Evolutionary conservation across 2,329 filamentous ascomycete genomes (phyloP).

Genomic region (Talaromyces sp.): DNA sequence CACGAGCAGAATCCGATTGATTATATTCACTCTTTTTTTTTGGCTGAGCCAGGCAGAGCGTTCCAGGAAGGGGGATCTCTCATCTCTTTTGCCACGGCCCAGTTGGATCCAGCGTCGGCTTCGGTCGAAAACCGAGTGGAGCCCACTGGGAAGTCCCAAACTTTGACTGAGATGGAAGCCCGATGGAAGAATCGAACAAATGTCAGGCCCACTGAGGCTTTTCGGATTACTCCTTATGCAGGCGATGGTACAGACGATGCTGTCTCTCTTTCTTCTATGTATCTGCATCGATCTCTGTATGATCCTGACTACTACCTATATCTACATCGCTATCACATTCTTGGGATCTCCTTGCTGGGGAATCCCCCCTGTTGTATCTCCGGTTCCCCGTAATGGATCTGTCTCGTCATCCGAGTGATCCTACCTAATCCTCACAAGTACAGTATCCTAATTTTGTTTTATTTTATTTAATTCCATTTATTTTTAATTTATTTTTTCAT

Average conservation of each 20-base stretch:
- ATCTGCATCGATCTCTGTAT: not conserved
- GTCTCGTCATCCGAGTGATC: no score
- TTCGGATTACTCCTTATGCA: slow-evolving; percentile 8
- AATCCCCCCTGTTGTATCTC: not conserved
- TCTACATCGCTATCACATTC: not conserved
- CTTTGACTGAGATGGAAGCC: slow-evolving; percentile 21
- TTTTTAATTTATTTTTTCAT: not conserved
- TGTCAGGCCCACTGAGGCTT: slow-evolving; percentile 12
- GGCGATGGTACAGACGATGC: not conserved
- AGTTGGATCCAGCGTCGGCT: slow-evolving; percentile 4
- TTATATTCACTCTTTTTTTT: no score
- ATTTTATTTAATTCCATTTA: not conserved
- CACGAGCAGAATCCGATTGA: no score
- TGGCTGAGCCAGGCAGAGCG: no score
- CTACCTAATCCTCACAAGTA: no score
- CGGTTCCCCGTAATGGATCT: not conserved
- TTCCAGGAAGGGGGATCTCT: slow-evolving; percentile 5
- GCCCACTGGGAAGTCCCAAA: slow-evolving; percentile 11
- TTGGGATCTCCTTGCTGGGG: not conserved
- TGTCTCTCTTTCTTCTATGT: not conserved
- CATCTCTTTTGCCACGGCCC: slow-evolving; percentile 19
- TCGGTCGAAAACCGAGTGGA: slow-evolving; percentile 20
- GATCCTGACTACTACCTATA: not conserved
- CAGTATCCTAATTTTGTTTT: no score
- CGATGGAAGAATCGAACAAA: slow-evolving; percentile 19